Base-by-base conservation (phyloP, 1,139 yeast genomes). In the Debaryomyces coudertii region DNA sequence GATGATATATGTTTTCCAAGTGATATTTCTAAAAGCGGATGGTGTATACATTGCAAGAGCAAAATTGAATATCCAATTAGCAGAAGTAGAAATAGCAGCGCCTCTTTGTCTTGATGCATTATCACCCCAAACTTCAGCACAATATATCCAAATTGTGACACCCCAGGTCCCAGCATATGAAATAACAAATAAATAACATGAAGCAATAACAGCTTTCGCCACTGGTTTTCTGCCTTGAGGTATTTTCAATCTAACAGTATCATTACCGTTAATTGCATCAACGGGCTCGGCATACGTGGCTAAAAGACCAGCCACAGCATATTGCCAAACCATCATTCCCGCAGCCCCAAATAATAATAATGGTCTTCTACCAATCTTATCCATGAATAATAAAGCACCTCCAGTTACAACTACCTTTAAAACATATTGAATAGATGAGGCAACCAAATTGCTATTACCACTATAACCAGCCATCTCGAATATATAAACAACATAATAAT, bases 131-230 rank as follows among this genome's bases (percentile, higher is more conserved):
- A 80, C 71, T 57, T 76, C 70, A 14, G 80, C 65, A 52, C 73
- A 67, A 69, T 79, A 77, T 43, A 77, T 66, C 82, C 82, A 78
- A 53, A 71, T 73, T 55, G 74, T 70, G 24, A 75, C 76, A 53
- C 80, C 82, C 84, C 84, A 81, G 7, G 79, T 66, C 29, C 69
- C 60, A 11, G 81, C 79, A 53, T 74, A 78, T 23, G 78, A 65
- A 43, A 66, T 60, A 15, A 77, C 79, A 54, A 76, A 77, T 55
- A 77, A 61, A 62, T 76, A 77, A 45, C 78, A 73, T 61, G 77
- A 73, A 3, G 82, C 83, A 56, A 78, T 73, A 35, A 76, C 77
- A 45, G 68, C 82, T 46, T 64, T 67, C 36, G 79, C 77, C 11
- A 79, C 80, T 6, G 62, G 7, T 43, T 59, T 62, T 44, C 68